Base-by-base conservation (phyloP, 1,284 basidiomycete genomes). In the Mycena citricolor region DNA sequence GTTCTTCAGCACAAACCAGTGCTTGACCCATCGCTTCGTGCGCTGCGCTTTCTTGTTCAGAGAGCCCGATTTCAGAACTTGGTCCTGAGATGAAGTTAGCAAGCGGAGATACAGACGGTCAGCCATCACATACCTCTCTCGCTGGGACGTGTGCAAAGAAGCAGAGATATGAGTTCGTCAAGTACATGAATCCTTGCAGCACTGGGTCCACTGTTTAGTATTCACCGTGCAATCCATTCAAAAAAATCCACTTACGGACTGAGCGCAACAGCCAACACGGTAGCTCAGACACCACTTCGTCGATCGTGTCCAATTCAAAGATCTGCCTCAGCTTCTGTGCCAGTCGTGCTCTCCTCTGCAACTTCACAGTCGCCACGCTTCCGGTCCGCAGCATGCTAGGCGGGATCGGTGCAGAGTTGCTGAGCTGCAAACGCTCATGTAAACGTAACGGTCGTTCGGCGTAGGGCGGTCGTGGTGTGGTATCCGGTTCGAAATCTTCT, bases 81-180 rank as follows among this genome's bases (percentile, higher is more conserved):
- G 84, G 58, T 92, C 86, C 87, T 94, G n/a, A 26, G 32, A 36
- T 47, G 36, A 30, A 34, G 42, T 59, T 39, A 39, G 31, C 26
- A 34, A 29, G n/a, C n/a, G n/a, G n/a, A n/a, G n/a, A 40, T 11
- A 13, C 17, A n/a, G 22, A 26, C 23, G 11, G 38, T 42, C 19
- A 36, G 19, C 26, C 36, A 33, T 21, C 32, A 31, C 52, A 22
- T 51, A 91, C 91, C 76, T 94, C 91, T 70, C 84, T 75, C 16
- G 82, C 75, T 6, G 90, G 90, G 77, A 99, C 85, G 62, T 95
- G 93, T 0, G 95, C 95, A 63, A 97, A 98, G 71, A 98, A 99
- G 68, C 94, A 97, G 20, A 98, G 66, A 59, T 95, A 90, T 4
- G 84, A 81, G 54, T 87, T 88, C 2, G 95, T 97, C 32, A 98